phyloP scores from a whole-genome alignment of 208 protist genomes.

The Acanthamoeba culbertsoni region DNA sequence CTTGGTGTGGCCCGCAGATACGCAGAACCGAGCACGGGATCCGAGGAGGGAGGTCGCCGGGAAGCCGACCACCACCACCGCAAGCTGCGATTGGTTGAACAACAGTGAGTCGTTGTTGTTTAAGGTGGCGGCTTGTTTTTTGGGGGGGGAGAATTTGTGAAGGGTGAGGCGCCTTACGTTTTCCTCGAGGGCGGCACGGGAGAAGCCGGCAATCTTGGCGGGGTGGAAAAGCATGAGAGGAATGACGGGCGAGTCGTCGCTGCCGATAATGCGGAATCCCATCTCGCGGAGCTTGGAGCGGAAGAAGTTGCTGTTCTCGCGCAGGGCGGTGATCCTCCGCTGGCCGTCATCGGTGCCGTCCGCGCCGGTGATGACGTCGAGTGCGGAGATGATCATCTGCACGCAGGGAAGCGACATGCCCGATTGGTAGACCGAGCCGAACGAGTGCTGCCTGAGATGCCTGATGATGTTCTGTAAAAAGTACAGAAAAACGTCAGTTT shows the following conservation, averaged over 20 bases:
- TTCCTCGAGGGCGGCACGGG: conserved; percentile 85
- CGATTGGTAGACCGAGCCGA: conserved; percentile 64
- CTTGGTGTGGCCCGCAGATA: conserved; percentile 91
- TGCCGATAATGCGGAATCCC: conserved; percentile 84
- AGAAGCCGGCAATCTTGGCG: conserved; percentile 90
- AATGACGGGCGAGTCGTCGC: conserved; percentile 94
- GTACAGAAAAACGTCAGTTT: not conserved
- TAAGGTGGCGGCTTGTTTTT: not conserved
- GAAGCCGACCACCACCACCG: conserved; percentile 96
- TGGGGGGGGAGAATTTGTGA: not conserved
- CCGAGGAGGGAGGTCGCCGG: conserved; percentile 94
- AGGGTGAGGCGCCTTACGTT: not conserved
- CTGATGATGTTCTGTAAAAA: conserved; percentile 26
- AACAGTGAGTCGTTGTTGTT: not conserved
- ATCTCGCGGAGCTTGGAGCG: conserved; percentile 64
- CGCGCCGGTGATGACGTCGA: conserved; percentile 89
- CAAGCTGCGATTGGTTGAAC: conserved; percentile 76
- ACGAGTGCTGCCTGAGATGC: conserved; percentile 16
- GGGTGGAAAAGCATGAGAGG: conserved; percentile 95
- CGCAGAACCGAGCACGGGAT: conserved; percentile 88
- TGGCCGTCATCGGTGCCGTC: conserved; percentile 89
- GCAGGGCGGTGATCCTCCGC: conserved; percentile 66
- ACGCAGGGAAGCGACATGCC: conserved; percentile 89
- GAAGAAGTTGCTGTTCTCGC: conserved; percentile 82
- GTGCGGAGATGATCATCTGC: conserved; percentile 89